Base-by-base conservation (phyloP, 2,329 filamentous ascomycete species). In the Rhexocercosporidium sp. region DNA sequence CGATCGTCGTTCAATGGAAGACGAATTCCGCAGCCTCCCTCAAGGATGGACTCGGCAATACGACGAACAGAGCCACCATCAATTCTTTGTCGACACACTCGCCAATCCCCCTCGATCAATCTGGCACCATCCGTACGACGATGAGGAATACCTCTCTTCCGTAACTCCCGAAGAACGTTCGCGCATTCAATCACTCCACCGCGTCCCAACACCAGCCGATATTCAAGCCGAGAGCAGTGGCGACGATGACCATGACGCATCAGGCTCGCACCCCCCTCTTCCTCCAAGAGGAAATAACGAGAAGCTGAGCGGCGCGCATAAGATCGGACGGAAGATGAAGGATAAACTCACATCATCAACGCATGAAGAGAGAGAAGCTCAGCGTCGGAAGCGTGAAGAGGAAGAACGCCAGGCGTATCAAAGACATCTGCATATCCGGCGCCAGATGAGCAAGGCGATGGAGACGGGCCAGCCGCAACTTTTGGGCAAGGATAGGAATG, bases 71-170 rank as follows among this genome's bases (percentile, higher is more conserved):
- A 81, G 80, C 14, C 75, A 82, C 20, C 87, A 89, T 72, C 86
- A 89, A 72, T 90, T 88, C 82, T 89, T 87, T 77, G 86, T 89
- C 72, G 84, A 89, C 76, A 89, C 85, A 1, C 82, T 73, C 34
- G 76, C 79, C 31, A 77, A 82, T 14, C 86, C 86, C 0, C 86
- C 86, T 0, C 82, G 85, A 56, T 84, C 83, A 65, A 88, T 86
- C 71, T 89, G 87, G 87, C 81, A 83, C 53, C 87, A 89, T 73
- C 87, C 87, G 0, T 85, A 88, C 75, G 87, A 89, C 72, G 87
- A 88, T 72, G 81, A 84, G 1, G 71, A 82, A 60, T 88, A 84
- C 73, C 78, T 89, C 29, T 73, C 73, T 34, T 82, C 81, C 0
- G 78, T 89, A 0, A 75, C 81, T 0, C 75, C 80, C 0, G 77